phyloP scores from a whole-genome alignment of 768 basidiomycete genomes.

The Lentinula guzmanii region DNA sequence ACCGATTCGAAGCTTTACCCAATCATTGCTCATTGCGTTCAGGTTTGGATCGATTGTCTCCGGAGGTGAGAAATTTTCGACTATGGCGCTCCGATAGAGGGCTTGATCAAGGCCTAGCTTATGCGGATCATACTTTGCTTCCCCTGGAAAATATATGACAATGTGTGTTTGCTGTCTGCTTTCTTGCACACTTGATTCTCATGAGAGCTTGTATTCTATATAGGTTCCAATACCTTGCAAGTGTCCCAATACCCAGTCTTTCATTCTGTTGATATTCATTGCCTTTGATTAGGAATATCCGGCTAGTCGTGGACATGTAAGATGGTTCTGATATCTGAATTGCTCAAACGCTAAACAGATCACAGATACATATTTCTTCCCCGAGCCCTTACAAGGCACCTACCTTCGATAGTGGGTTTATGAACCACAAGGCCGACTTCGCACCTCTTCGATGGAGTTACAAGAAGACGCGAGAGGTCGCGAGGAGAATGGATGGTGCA shows the following conservation, averaged over 20 bases:
- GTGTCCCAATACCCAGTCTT: constrained; percentile 6
- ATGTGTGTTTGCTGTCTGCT: constrained; percentile 33
- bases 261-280: background rate
- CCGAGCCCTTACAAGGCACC: constrained; percentile 58
- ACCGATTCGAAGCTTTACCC: background rate
- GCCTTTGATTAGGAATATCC: constrained; percentile 51
- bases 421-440: constrained; percentile 75
- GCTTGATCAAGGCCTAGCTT: constrained; percentile 28
- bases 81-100: background rate
- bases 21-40: background rate
- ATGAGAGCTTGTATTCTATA: background rate
- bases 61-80: constrained; percentile 30
- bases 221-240: constrained; percentile 60
- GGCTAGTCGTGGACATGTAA: constrained; percentile 65
- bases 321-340: background rate
- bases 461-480: constrained; percentile 70
- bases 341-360: background rate
- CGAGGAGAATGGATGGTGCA: constrained; percentile 64
- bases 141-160: constrained; percentile 70
- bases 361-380: constrained; percentile 56
- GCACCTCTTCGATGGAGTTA: constrained; percentile 74
- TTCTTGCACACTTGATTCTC: background rate
- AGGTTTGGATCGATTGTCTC: constrained; percentile 65
- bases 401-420: constrained; percentile 68
- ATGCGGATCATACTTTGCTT: constrained; percentile 64